Base-by-base conservation (phyloP, 2,329 filamentous ascomycete genomes). In the Aspergillus thermomutatus region DNA sequence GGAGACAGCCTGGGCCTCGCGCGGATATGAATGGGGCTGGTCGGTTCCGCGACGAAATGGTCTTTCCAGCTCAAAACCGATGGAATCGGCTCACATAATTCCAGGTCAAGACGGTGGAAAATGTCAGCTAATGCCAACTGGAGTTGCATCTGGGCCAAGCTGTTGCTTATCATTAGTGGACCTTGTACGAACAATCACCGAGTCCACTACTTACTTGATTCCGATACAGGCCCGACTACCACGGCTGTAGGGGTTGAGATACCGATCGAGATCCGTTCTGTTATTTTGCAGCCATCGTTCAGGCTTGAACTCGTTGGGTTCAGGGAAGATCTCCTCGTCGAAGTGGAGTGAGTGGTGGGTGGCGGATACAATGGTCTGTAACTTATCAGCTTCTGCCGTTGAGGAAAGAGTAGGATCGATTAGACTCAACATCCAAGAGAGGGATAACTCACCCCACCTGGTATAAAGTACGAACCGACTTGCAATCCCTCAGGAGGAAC, bases 81-180 rank as follows among this genome's bases (percentile, higher is more conserved):
- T 2, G 50, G 50, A 27, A 45, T 45, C 7, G 50, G 50, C 50
- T 52, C 50, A 45, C 50, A 52, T 26, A 19, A 21, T 55, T 56
- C 60, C 47, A 54, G 60, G 56, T 55, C 49, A 25, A 8, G 17
- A 46, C n/a, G 50, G 25, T 31, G 45, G 50, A 52, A 64, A 54
- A 60, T 56, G 55, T 43, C 43, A 50, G 54, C 54, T 17, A 45
- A 34, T n/a, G 26, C 23, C 27, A 53, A 41, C 41, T 48, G 46
- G 17, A 57, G 54, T 34, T 49, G 19, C 27, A 28, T 49, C 46
- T 57, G 49, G 26, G 34, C 50, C 50, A 52, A 52, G 27, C 50
- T 52, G 31, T 43, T 52, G 19, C 23, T 10, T n/a, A 11, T 37
- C 21, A 43, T 26, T 43, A 52, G 50, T 19, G 28, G 28, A 34